phyloP scores from a whole-genome alignment of 768 basidiomycete genomes.

The Zangia roseola region DNA sequence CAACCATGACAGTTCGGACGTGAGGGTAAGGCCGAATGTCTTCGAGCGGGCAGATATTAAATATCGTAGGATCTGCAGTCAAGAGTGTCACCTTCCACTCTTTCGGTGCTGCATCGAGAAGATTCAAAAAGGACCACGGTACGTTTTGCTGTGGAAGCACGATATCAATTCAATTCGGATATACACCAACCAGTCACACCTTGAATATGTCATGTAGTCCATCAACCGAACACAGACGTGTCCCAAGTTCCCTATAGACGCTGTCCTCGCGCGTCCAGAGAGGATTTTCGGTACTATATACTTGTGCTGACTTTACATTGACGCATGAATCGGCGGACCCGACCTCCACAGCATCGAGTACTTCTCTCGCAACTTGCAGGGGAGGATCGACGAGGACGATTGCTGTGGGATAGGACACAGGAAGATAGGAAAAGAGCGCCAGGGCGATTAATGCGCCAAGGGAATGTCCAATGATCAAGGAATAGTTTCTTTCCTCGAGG shows the following conservation, averaged over 20 bases:
- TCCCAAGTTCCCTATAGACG: constrained; percentile 7
- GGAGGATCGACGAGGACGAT: constrained; percentile 21
- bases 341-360: neutral
- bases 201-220: neutral
- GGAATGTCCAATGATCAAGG: constrained; percentile 22
- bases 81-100: constrained; percentile 17
- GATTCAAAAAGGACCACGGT: constrained; percentile 19
- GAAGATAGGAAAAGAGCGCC: constrained; percentile 10
- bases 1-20: constrained; percentile 8
- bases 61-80: constrained; percentile 17
- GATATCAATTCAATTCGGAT: neutral
- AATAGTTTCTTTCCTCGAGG: constrained; percentile 8
- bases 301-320: neutral
- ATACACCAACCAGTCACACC: neutral
- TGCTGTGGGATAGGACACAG: constrained; percentile 6
- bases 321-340: neutral
- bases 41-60: neutral
- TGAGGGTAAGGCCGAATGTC: constrained; percentile 15
- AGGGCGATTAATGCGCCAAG: constrained; percentile 6
- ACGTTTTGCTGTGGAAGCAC: constrained; percentile 7
- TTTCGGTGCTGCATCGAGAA: neutral
- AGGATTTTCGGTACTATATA: constrained; percentile 2
- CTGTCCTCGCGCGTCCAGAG: constrained; percentile 15
- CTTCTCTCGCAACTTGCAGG: neutral
- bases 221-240: constrained; percentile 10